Evolutionary conservation across 805 yeast genomes (phyloP).

Genomic region (Saturnispora sanitii): DNA sequence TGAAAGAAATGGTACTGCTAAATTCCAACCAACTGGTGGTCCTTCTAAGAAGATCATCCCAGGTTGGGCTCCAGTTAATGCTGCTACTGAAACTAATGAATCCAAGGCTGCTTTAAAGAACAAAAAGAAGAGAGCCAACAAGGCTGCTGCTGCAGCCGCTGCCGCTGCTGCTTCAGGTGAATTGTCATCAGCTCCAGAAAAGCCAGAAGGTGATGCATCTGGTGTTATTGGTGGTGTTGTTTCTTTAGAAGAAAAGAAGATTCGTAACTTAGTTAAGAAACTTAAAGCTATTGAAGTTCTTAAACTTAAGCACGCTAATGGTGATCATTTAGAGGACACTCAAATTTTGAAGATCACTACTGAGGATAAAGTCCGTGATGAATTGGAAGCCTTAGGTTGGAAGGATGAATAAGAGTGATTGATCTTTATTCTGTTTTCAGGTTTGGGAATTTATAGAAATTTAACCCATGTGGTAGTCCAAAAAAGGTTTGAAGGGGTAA

Average conservation of each 20-base stretch:
- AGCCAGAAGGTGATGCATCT: conserved; percentile 18
- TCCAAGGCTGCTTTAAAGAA: conserved; percentile 62
- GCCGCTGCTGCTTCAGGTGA: conserved; percentile 5
- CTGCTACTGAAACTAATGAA: conserved; percentile 28
- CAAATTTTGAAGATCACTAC: conserved; percentile 84
- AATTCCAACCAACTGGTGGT: conserved; percentile 6
- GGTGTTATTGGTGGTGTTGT: conserved; percentile 51
- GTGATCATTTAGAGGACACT: conserved; percentile 84
- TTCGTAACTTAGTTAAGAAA: conserved; percentile 83
- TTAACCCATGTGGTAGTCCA: no score
- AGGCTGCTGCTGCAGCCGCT: conserved; percentile 27
- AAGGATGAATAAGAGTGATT: conserved; percentile 9
- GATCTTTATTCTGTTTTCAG: no score
- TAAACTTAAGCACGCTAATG: conserved; percentile 73
- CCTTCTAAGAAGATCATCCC: conserved; percentile 9
- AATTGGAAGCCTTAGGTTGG: conserved; percentile 67
- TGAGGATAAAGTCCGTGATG: conserved; percentile 70
- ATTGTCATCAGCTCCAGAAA: conserved; percentile 2
- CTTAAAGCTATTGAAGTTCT: conserved; percentile 90
- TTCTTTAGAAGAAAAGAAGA: conserved; percentile 83
- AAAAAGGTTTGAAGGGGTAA: no score
- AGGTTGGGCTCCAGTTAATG: conserved; percentile 20
- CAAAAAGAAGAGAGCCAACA: conserved; percentile 51
- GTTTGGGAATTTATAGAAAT: no score
- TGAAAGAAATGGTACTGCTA: conserved; percentile 14